Evolutionary conservation across 2,329 filamentous ascomycete genomes (phyloP), one percentile per base, ranked within the genome.

Genomic region (Didymella keratinophila): DNA sequence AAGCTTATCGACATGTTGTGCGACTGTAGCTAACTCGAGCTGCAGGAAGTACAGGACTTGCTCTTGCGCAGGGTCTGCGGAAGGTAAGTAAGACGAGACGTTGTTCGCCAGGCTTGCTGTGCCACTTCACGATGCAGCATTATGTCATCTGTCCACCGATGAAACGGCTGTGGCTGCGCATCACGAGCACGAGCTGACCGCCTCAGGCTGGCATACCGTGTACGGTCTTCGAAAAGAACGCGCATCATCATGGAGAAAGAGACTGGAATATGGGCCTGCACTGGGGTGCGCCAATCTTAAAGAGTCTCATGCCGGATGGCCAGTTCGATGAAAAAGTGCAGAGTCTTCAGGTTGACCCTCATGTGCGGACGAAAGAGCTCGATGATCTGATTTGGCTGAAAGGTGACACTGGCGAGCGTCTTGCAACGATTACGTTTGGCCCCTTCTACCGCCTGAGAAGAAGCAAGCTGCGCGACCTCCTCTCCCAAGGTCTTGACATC

Each of bases 241-340:
- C 68, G 5, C 78, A 82, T 39, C 76, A 83, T 32, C 60, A 65
- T 37, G 41, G 76, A 72, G 56, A 83, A 81, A 30, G 83, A 76
- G 86, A 87, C 61, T 89, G 86, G 87, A 87, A 86, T 3, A 76
- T 89, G 56, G 88, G 86, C 0, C 76, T 89, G 56, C 85, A 88
- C 68, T 89, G 86, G 86, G 84, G 83, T 4, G 78, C 88, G 8
- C 78, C 82, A 0, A 79, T 78, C 1, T 76, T 89, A 39, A 78
- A 82, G 43, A 69, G 77, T 8, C 76, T 88, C 21, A 75, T 89
- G 27, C 83, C 85, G 0, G 71, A 82, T 0, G 73, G 81, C 12
- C 71, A 65, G 83, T 88, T 42, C 83, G 52, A 67, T 55, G 85
- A 68, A 76, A 80, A n/a, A 71, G 77, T 57, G 80, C 85, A 66